Conservation (phyloP, 495 filamentous ascomycete species). For the Bryoglossum gracile region DNA sequence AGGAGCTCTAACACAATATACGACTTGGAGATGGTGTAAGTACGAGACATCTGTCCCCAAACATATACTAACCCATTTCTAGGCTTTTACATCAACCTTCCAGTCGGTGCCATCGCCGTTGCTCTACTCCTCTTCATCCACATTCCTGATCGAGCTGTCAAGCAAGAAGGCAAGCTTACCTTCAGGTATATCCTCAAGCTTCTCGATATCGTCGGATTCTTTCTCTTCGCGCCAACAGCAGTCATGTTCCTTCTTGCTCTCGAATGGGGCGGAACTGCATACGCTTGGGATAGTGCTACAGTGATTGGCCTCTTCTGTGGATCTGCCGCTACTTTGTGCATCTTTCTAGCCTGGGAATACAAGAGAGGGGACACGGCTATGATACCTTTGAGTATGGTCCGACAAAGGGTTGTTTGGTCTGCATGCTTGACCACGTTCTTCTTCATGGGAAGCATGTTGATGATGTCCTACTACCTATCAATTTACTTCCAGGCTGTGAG, state of each 20-base stretch:
- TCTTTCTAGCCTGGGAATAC: constrained; percentile 41
- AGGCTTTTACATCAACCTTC: constrained; percentile 61
- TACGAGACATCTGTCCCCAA: no score
- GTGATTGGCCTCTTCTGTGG: constrained; percentile 42
- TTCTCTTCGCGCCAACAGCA: constrained; percentile 29
- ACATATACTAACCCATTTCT: neutral
- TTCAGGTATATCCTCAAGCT: constrained; percentile 25
- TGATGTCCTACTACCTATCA: constrained; percentile 54
- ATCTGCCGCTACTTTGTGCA: constrained; percentile 29
- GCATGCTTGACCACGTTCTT: constrained; percentile 24
- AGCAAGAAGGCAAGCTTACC: neutral
- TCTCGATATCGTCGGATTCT: constrained; percentile 44
- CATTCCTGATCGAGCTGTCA: constrained; percentile 34
- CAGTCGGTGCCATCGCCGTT: constrained; percentile 43
- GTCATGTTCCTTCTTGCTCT: constrained; percentile 38
- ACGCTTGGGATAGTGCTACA: constrained; percentile 34
- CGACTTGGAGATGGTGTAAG: constrained; percentile 40
- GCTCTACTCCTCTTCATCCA: constrained; percentile 38
- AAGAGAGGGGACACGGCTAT: constrained; percentile 41
- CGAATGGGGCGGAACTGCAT: constrained; percentile 37
- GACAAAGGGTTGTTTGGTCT: constrained; percentile 27
- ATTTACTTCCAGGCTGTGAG: constrained; percentile 78
- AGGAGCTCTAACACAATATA: constrained; percentile 55
- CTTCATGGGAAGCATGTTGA: constrained; percentile 19
- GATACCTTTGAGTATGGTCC: constrained; percentile 33